Percentiles rank a stretch among this genome's conserved stretches.
Conservation (phyloP, 495 filamentous ascomycete genomes). For the Hamigera avellanea region DNA sequence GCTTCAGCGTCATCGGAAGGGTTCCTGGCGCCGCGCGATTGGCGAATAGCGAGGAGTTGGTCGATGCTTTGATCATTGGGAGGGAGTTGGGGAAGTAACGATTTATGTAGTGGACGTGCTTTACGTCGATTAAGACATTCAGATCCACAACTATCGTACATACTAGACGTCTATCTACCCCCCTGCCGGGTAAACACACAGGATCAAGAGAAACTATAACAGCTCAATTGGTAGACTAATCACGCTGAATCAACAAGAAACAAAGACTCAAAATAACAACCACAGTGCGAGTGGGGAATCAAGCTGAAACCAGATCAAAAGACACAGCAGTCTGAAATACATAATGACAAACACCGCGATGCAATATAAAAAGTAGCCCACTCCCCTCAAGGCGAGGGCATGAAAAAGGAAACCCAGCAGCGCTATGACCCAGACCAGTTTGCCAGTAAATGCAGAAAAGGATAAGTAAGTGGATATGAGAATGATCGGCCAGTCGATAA, state of each 20-base stretch:
- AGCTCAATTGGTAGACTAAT: neutral
- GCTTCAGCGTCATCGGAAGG: conserved; percentile 87
- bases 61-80: conserved; percentile 38
- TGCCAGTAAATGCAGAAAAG: too few species aligned
- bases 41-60: conserved; percentile 29
- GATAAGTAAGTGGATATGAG: conserved; percentile 10
- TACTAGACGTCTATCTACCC: neutral
- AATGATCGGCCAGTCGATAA: conserved; percentile 9
- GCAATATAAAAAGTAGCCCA: too few species aligned
- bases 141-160: conserved; percentile 7
- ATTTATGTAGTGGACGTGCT: neutral
- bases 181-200: too few species aligned
- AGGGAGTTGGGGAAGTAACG: conserved; percentile 15
- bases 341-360: too few species aligned
- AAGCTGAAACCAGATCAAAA: conserved; percentile 9
- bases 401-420: too few species aligned
- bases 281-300: conserved; percentile 18
- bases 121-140: too few species aligned
- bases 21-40: conserved; percentile 40
- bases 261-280: conserved; percentile 7
- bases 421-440: too few species aligned
- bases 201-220: too few species aligned
- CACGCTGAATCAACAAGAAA: conserved; percentile 1
- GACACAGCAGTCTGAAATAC: conserved; percentile 3
- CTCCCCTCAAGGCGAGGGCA: too few species aligned